Evolutionary conservation across 2,329 filamentous ascomycete species (phyloP), one percentile per base, ranked within the genome.

Genomic region (Aureobasidium zeae): DNA sequence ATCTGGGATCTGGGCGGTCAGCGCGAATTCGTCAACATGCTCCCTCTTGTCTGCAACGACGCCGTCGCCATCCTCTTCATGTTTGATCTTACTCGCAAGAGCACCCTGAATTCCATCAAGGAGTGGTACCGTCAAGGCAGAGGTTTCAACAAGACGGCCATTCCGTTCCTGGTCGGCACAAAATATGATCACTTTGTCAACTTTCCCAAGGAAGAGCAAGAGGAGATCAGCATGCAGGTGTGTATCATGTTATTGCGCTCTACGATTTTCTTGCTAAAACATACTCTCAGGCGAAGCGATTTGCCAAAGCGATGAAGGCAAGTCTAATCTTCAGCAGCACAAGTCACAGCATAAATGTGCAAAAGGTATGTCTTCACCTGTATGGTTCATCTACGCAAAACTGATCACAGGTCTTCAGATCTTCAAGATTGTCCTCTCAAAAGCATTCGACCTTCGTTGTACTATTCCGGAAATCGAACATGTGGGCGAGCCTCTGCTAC

Each of bases 111-210:
- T 69, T 94, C 86, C 57, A 96, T 98, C 72, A 98, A 98, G 71
- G 91, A 98, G 63, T 98, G 91, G 91, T 98, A 98, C 62, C 78
- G 91, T 44, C 91, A 98, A 66, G 91, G 91, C 35, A 77, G 91
- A 51, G 91, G 91, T 17, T 98, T 98, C 73, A 98, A 98, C 74
- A 98, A 98, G 73, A 98, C 91, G 11, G 91, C 91, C n/a, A 98
- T 98, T 53, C 91, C 91, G 0, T 94, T 98, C 58, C 67, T 98
- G 17, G 86, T 98, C 13, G 91, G 91, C 48, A 98, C 91, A 25
- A 98, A 98, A 65, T 98, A 96, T 63, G 91, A 98, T 58, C 91
- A 96, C 61, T 98, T 98, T 68, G 89, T 98, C 65, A 98, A 96
- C 67, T 95, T 98, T 58, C 88, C 91, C 0, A 77, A 85, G 30